Percentiles rank a stretch among this genome's conserved stretches.
These are phyloP conservation scores for Delonix regia DNA, from an alignment of 306 rosid species.

Conservation along the genomic window DNA sequence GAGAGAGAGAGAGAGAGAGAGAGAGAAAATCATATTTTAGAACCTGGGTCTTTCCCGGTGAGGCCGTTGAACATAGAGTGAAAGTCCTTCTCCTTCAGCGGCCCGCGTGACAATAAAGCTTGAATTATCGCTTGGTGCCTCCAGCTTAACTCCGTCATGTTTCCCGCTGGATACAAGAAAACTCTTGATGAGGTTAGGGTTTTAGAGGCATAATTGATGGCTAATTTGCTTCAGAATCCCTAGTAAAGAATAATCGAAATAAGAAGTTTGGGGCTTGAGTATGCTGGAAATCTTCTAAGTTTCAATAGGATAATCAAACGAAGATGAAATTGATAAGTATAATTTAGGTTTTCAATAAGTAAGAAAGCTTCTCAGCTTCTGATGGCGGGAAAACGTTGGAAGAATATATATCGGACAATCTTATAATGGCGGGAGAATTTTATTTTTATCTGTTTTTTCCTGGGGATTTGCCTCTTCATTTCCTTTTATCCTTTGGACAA, in stretches of 20 bases:
- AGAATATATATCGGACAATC: not conserved
- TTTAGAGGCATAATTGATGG: not conserved
- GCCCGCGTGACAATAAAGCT: constrained; percentile 82
- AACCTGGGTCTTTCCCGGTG: constrained; percentile 82
- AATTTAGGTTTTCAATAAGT: not conserved
- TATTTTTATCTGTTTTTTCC: too few relatives aligned
- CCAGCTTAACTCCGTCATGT: constrained; percentile 63
- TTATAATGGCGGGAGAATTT: not conserved
- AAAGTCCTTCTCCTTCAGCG: constrained; percentile 67
- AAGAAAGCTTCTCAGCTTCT: not conserved
- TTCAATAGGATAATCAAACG: not conserved
- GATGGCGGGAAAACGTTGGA: constrained; percentile 11
- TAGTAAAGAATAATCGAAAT: not conserved
- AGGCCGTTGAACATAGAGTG: constrained; percentile 64
- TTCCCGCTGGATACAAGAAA: constrained; percentile 34
- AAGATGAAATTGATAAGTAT: not conserved
- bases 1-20: too few relatives aligned
- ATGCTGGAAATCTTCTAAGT: not conserved
- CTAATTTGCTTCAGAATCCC: not conserved
- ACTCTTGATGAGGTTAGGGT: constrained; percentile 1
- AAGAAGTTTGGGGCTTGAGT: not conserved
- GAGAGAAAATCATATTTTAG: not conserved
- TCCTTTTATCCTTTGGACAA: not conserved
- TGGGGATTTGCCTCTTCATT: too few relatives aligned
- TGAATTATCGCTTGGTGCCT: constrained; percentile 80